Evolutionary conservation across 768 basidiomycete species (phyloP), one percentile per base, ranked within the genome.

Genomic region (Neoboletus subvelutipes): DNA sequence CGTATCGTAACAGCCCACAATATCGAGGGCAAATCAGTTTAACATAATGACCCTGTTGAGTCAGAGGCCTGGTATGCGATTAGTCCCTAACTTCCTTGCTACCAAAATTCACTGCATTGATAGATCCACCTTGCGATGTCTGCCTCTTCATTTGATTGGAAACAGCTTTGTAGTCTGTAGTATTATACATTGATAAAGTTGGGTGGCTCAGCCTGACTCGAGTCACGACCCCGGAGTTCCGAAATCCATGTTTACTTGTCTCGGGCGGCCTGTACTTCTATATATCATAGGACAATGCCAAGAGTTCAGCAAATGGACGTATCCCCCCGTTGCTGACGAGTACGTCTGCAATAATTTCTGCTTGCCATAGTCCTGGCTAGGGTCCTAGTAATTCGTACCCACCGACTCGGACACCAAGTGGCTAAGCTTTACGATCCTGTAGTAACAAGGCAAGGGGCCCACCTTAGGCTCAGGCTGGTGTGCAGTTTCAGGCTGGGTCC

Each of bases 81-180:
- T 31, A 36, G 15, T 36, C 34, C 11, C 15, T 36, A 36, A 36
- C 34, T 15, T 36, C 34, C 34, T 15, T 17, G 7, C 34, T 36
- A 36, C 6, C 2, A 10, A 7, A 36, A 36, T 36, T 15, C 15
- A 36, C 15, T 6, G 6, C 15, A 36, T 17, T 12, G 65, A 91
- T 88, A 4, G 84, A 81, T 5, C 89, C 89, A 4, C 88, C 87
- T 66, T 84, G 83, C 2, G 87, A 87, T 8, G 68, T 74, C 63
- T 90, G 89, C 17, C 62, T 72, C 59, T 83, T 82, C 89, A 91
- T 91, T 36, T 17, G 34, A 36, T 36, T 36, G 34, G 34, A 17
- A 7, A 36, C 66, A 17, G 86, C 87, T 83, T 48, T 28, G 13
- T n/a, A 15, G 17, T 7, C 2, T 13, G n/a, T 28, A 50, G 37